phyloP scores from a whole-genome alignment of 2,329 filamentous ascomycete species.

The Aspergillus caelatus region DNA sequence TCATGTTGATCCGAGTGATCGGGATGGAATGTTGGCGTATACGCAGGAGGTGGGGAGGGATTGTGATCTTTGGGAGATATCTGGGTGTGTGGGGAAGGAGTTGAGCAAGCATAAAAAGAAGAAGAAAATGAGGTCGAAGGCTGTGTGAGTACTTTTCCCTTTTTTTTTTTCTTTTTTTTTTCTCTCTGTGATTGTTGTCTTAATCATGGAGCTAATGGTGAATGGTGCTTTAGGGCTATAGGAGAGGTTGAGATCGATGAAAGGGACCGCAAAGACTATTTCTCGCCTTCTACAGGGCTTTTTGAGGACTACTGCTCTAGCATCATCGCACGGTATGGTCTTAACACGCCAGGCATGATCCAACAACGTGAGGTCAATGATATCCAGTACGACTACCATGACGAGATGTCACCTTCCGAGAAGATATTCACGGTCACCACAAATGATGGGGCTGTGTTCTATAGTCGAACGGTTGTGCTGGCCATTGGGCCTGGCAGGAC shows the following conservation, averaged over 20 bases:
- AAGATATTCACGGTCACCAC: conserved; percentile 69
- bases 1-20: conserved; percentile 74
- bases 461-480: conserved; percentile 66
- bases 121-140: conserved; percentile 64
- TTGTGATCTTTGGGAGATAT: conserved; percentile 68
- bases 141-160: conserved; percentile 4
- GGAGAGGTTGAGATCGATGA: conserved; percentile 61
- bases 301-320: conserved; percentile 65
- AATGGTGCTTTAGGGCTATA: conserved; percentile 17
- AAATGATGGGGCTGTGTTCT: conserved; percentile 53
- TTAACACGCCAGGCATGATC: conserved; percentile 58
- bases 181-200: not conserved
- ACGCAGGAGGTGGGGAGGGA: conserved; percentile 64
- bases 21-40: conserved; percentile 72
- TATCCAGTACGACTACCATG: conserved; percentile 60
- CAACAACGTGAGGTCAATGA: conserved; percentile 62
- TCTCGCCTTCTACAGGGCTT: conserved; percentile 63
- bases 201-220: not conserved
- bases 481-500: conserved; percentile 70
- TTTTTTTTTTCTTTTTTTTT: not conserved
- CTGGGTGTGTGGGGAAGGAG: conserved; percentile 76
- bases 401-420: conserved; percentile 46
- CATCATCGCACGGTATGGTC: conserved; percentile 60
- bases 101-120: conserved; percentile 75
- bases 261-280: conserved; percentile 70